phyloP scores from a whole-genome alignment of 2,329 filamentous ascomycete genomes.

The Aureobasidium mangrovei region DNA sequence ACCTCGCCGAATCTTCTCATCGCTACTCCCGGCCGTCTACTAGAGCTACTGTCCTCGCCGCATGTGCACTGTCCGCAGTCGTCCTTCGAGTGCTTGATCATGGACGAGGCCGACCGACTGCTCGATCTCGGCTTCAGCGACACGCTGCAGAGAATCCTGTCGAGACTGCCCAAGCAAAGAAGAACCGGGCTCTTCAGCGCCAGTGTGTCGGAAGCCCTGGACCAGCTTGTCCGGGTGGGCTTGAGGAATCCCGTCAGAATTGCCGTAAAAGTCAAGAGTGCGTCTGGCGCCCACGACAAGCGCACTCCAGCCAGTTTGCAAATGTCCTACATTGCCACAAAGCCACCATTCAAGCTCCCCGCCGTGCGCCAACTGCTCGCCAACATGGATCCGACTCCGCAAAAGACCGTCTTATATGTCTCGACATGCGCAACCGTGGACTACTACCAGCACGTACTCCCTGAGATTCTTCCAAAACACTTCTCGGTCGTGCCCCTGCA shows the following conservation, averaged over 20 bases:
- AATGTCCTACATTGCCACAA: conserved; percentile 73
- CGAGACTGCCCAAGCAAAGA: conserved; percentile 80
- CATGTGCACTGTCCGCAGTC: conserved; percentile 83
- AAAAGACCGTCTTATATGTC: conserved; percentile 83
- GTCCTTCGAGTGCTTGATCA: conserved; percentile 81
- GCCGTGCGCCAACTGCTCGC: conserved; percentile 59
- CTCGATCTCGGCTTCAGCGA: conserved; percentile 91
- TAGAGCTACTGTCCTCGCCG: conserved; percentile 77
- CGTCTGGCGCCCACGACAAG: conserved; percentile 66
- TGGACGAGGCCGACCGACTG: conserved; percentile 90
- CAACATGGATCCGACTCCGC: conserved; percentile 58
- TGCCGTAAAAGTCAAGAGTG: conserved; percentile 80
- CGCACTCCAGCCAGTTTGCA: conserved; percentile 86
- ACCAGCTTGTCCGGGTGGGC: conserved; percentile 85
- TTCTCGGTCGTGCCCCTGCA: conserved; percentile 74
- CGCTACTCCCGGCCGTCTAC: conserved; percentile 79
- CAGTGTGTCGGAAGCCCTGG: conserved; percentile 89
- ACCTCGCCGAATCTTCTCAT: conserved; percentile 82
- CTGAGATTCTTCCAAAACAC: conserved; percentile 55
- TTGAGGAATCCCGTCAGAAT: conserved; percentile 92
- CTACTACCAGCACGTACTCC: conserved; percentile 79
- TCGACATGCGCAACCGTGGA: conserved; percentile 93
- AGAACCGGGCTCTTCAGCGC: conserved; percentile 91
- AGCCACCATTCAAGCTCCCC: conserved; percentile 72
- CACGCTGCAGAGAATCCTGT: conserved; percentile 77